Base-by-base conservation (phyloP, 2,329 filamentous ascomycete species). In the Sclerotinia subarctica region DNA sequence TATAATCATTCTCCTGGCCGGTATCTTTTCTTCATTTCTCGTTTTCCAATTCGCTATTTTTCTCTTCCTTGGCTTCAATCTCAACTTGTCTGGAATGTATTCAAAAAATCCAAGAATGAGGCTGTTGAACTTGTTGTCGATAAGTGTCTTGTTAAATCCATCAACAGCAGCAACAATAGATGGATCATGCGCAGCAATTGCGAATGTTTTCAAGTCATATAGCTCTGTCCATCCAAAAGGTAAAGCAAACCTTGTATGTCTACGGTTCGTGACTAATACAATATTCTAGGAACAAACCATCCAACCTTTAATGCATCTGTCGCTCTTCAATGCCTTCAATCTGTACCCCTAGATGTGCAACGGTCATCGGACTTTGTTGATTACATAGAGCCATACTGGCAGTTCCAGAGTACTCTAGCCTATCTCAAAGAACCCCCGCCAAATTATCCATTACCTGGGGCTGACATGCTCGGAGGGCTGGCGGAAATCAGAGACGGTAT, bases 371-470 rank as follows among this genome's bases (percentile, higher is more conserved):
- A 49, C 32, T 67, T 69, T 52, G 47, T 72, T 29, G 69, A 73
- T 52, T 69, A 68, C 32, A 54, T 71, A 26, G 67, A 68, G 46
- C 68, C 70, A 35, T 72, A 64, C 47, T 58, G 69, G 11, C 67
- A 70, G 35, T 69, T 69, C 35, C 68, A 69, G 51, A 72, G 70
- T 57, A 73, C 71, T 29, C 51, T 72, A 5, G 66, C 70, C 11
- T 67, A 67, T 62, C 54, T 60, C 35, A 67, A 63, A n/a, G 76
- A 82, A 59, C 72, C 70, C 1, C 72, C 72, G 3, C 11, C 53
- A 67, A 68, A 64, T 2, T 73, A 71, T 35, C 66, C 68, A 11
- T 47, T 71, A 11, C 64, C 69, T 5, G 69, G 69, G 10, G 69
- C 66, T 32, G 73, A 74, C 52, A 68, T 74, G 32, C 54, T 69